These are phyloP conservation scores for Adansonia grandidieri DNA, from an alignment of 441 rosid species.

Conservation along the genomic window DNA sequence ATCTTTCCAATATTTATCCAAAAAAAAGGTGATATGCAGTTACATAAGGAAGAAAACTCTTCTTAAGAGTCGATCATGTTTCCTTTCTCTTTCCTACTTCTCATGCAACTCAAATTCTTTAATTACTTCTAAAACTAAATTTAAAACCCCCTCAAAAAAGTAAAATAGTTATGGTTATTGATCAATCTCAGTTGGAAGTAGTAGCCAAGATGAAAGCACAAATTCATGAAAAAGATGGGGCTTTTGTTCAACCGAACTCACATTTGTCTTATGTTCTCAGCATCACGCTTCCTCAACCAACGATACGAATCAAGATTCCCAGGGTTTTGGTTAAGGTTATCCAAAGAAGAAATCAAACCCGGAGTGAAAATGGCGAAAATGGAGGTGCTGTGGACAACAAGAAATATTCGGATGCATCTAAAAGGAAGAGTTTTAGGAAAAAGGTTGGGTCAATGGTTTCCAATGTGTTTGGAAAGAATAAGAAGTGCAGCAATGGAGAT, in stretches of 20 bases:
- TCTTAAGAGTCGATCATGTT: no score
- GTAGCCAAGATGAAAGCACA: not conserved
- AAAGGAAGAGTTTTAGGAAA: conserved; percentile 20
- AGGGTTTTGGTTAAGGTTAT: conserved; percentile 35
- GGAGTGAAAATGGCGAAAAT: not conserved
- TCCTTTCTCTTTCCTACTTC: no score
- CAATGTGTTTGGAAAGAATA: conserved; percentile 37
- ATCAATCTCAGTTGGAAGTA: not conserved
- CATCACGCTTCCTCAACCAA: conserved; percentile 1
- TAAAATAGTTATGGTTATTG: not conserved
- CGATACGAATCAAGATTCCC: conserved; percentile 4
- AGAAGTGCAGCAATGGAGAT: not conserved
- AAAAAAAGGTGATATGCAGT: not conserved
- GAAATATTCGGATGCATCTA: conserved; percentile 1
- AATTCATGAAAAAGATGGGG: not conserved
- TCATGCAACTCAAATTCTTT: no score
- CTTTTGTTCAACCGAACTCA: not conserved
- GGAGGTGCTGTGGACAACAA: not conserved
- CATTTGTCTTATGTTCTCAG: not conserved
- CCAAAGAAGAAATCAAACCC: conserved; percentile 22
- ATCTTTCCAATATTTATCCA: not conserved
- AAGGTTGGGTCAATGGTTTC: conserved; percentile 40
- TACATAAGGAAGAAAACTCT: not conserved
- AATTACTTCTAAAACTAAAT: no score
- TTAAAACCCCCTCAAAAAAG: not conserved